Evolutionary conservation across 768 basidiomycete species (phyloP).

Genomic region (Macrocybe gigantea): DNA sequence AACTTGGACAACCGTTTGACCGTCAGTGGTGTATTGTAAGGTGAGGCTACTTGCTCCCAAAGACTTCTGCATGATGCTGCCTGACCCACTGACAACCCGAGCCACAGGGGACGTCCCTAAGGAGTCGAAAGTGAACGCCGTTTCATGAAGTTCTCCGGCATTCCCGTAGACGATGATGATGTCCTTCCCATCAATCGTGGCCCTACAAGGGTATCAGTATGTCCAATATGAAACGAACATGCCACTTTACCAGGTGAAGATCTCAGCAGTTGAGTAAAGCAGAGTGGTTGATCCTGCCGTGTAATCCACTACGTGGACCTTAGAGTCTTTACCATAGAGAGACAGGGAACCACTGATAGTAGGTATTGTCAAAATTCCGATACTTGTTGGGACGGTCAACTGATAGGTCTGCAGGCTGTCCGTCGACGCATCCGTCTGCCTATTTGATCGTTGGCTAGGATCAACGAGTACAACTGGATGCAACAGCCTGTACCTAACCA

Average conservation of each 20-base stretch:
- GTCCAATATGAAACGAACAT: neutral
- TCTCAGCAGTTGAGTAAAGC: constrained; percentile 43
- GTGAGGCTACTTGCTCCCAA: constrained; percentile 29
- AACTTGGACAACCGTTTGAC: constrained; percentile 40
- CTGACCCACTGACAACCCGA: constrained; percentile 28
- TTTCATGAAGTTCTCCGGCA: constrained; percentile 42
- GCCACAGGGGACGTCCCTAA: constrained; percentile 17
- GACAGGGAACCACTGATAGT: constrained; percentile 35
- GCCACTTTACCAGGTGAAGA: constrained; percentile 36
- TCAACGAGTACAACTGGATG: too few species aligned
- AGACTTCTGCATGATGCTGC: constrained; percentile 27
- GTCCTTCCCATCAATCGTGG: constrained; percentile 41
- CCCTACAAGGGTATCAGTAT: constrained; percentile 23
- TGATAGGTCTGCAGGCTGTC: constrained; percentile 33
- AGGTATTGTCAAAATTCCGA: constrained; percentile 35
- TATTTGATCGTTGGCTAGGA: constrained; percentile 5
- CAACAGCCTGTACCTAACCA: constrained; percentile 26
- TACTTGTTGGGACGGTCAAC: constrained; percentile 38
- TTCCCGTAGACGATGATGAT: constrained; percentile 43
- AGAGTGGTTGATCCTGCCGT: constrained; percentile 35
- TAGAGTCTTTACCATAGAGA: constrained; percentile 47
- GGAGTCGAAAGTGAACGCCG: constrained; percentile 32
- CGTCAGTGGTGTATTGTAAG: constrained; percentile 39
- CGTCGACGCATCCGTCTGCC: constrained; percentile 35
- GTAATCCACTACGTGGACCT: constrained; percentile 47